Conservation (phyloP, 1,284 basidiomycete genomes). For the Trametes polyzona region DNA sequence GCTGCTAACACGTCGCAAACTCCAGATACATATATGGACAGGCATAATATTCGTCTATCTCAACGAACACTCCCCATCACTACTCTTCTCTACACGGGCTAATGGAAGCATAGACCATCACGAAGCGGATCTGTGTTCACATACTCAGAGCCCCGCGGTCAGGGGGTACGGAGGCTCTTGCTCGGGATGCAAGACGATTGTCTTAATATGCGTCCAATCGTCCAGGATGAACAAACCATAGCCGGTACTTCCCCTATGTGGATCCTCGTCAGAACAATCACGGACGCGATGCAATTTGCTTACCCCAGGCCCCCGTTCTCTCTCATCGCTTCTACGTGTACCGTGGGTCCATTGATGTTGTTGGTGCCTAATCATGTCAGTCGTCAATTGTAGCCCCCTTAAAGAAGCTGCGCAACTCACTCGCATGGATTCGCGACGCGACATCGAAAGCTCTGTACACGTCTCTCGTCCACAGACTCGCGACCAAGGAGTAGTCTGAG, state of each 20-base stretch:
- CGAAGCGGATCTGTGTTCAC: background rate
- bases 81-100: background rate
- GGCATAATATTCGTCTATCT: background rate
- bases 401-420: conserved; percentile 32
- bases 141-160: background rate
- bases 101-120: background rate
- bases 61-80: background rate
- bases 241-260: conserved; percentile 51
- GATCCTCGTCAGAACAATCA: background rate
- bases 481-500: conserved; percentile 55
- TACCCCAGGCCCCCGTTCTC: conserved; percentile 37
- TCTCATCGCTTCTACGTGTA: conserved; percentile 30
- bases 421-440: conserved; percentile 50
- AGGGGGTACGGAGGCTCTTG: conserved; percentile 5
- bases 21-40: background rate
- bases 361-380: conserved; percentile 40
- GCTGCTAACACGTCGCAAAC: background rate
- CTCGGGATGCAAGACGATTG: conserved; percentile 29
- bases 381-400: background rate
- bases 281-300: conserved; percentile 4
- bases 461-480: conserved; percentile 58
- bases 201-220: conserved; percentile 51
- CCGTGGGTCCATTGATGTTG: conserved; percentile 43
- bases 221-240: conserved; percentile 60
- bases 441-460: conserved; percentile 50